Base-by-base conservation (phyloP, 1,139 yeast genomes). In the Neolecta irregularis region DNA sequence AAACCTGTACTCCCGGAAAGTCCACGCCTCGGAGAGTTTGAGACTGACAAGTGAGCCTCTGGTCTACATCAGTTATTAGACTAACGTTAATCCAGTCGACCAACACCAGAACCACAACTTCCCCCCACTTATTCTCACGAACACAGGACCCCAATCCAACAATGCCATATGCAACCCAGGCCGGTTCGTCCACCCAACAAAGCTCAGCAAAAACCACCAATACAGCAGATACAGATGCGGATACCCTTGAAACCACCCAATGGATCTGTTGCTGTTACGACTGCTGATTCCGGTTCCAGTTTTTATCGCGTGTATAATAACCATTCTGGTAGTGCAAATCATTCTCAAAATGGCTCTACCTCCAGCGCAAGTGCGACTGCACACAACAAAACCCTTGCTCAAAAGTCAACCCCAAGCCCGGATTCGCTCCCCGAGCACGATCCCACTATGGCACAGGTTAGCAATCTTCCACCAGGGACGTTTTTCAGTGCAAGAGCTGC, bases 381-480 rank as follows among this genome's bases (percentile, higher is more conserved):
- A 6, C 11, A 7, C 11, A 28, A 16, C 21, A 28, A 16, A 28
- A 16, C 8, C 17, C n/a, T 12, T 13, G 8, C 22, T n/a, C n/a
- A n/a, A n/a, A 28, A 7, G 9, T 8, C 20, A 28, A 7, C 8
- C 6, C 4, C 5, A 5, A 2, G 11, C 6, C 20, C 21, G 12
- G 8, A 25, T 3, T 3, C 12, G 12, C 11, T n/a, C 20, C 6
- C 19, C 20, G 22, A 28, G 20, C 11, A 15, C 4, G 5, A 8
- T 11, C 7, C 13, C 22, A 16, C 20, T 16, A 7, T 16, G 5
- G 20, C 16, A 5, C 16, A 28, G 12, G 17, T 20, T 19, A 2
- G 23, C 20, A 24, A 28, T 12, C 31, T 20, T 28, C 31, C 31
- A 13, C 31, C 21, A 28, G 18, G 22, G 22, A 28, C 22, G 21